A percentile compares a stretch with the other conserved stretches of the same genome.
Evolutionary conservation across 306 rosid genomes (phyloP).

Genomic region (Pyrus pyrifolia): DNA sequence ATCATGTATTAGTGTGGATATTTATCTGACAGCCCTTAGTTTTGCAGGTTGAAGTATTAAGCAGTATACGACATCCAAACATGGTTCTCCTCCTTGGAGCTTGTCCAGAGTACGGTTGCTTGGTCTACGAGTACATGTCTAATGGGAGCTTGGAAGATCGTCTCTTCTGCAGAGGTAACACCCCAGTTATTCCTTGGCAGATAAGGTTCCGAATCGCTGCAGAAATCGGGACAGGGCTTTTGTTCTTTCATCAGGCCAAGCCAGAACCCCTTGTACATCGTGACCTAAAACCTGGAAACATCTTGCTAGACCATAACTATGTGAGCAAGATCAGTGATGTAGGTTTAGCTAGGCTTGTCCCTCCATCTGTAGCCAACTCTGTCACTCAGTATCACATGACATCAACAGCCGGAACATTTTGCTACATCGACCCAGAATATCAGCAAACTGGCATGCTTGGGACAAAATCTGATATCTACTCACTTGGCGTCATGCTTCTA

Average conservation of each 20-base stretch:
- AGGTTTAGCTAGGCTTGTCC: constrained; percentile 20
- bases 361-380: constrained; percentile 5
- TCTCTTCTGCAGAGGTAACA: constrained; percentile 19
- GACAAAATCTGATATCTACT: constrained; percentile 20
- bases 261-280: constrained; percentile 12
- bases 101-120: constrained; percentile 49
- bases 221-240: constrained; percentile 8
- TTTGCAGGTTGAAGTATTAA: constrained; percentile 38
- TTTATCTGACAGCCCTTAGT: not conserved
- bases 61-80: constrained; percentile 50
- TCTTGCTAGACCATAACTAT: no score
- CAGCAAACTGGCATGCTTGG: constrained; percentile 20
- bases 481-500: constrained; percentile 18
- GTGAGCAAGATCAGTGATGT: not conserved
- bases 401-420: constrained; percentile 22
- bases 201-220: constrained; percentile 10
- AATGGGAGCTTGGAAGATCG: constrained; percentile 57
- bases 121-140: constrained; percentile 52
- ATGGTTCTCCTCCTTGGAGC: constrained; percentile 61
- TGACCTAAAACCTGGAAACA: no score
- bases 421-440: constrained; percentile 19
- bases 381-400: constrained; percentile 22
- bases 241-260: constrained; percentile 11
- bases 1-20: not conserved
- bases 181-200: constrained; percentile 42